phyloP scores from a whole-genome alignment of 73 alveolate species.

The Paramecium sexaurelia region DNA sequence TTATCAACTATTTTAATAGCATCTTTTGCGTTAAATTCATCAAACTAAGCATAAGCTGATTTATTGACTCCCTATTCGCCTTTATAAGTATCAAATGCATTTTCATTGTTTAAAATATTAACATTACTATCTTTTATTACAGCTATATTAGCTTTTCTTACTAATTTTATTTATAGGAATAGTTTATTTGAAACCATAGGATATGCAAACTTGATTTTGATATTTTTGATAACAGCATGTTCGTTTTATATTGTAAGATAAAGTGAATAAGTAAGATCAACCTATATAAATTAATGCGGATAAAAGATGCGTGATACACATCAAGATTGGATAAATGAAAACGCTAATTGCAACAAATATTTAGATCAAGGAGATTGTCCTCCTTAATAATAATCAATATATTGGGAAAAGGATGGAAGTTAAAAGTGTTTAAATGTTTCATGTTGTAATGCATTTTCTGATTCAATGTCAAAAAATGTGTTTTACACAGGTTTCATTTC shows the following conservation, averaged over 20 bases:
- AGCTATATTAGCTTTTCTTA: neutral
- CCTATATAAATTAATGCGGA: neutral
- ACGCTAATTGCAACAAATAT: neutral
- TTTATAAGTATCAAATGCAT: neutral
- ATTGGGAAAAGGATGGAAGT: neutral
- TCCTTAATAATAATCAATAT: neutral
- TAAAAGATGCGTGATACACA: conserved; percentile 20
- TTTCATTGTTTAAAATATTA: neutral
- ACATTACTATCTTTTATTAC: neutral
- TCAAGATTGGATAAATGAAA: neutral
- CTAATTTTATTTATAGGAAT: neutral
- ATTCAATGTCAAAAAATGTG: neutral
- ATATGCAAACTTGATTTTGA: neutral
- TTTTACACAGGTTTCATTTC: neutral
- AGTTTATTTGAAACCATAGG: neutral
- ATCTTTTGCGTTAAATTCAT: neutral
- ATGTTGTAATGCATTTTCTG: conserved; percentile 40
- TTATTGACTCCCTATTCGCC: neutral
- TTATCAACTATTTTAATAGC: neutral
- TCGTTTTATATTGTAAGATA: neutral
- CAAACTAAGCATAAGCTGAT: neutral
- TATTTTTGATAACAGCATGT: neutral
- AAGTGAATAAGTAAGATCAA: neutral
- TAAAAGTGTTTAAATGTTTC: neutral
- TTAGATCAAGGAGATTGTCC: neutral